Base-by-base conservation (phyloP, 495 filamentous ascomycete genomes). In the Lepidopterella palustris region DNA sequence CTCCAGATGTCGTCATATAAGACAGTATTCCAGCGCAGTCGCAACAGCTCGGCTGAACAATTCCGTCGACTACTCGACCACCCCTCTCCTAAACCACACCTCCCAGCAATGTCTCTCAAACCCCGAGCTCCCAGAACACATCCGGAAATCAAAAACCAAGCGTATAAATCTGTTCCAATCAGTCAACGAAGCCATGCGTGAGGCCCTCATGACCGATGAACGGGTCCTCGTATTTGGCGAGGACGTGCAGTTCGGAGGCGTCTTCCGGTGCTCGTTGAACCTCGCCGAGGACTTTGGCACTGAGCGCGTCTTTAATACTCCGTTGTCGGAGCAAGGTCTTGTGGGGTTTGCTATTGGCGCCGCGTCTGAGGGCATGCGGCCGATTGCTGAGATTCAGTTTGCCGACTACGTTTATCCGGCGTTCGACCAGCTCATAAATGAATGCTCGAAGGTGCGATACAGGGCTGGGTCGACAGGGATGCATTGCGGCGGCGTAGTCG, bases 331-430 rank as follows among this genome's bases (percentile, higher is more conserved):
- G 66, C 93, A 97, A 72, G 93, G 93, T 0, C 95, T 98, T 65
- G 82, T 92, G 53, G 93, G 93, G 0, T 97, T 97, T 67, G 95
- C 87, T 10, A 89, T 96, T 67, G 93, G 93, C 1, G 82, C 84
- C 18, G 92, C 92, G 0, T 86, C 89, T 20, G 86, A 96, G 74
- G 93, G 93, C 5, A 90, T 96, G 87, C 88, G 87, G 53, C 88
- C 93, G 0, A 83, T 98, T 18, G 92, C 95, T 1, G 93, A 98
- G 75, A 93, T 98, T 53, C 93, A 98, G 73, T 98, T 98, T 68
- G 95, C 93, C 32, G 93, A 98, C 73, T 98, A 98, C 72, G 85
- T 98, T 42, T 97, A 86, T 72, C 93, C 93, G 2, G 91, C 93
- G 0, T 97, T 97, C 63, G 93, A 98, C 69, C 93, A 98, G 80